phyloP scores from a whole-genome alignment of 768 basidiomycete species.

The Neoboletus subvelutipes region DNA sequence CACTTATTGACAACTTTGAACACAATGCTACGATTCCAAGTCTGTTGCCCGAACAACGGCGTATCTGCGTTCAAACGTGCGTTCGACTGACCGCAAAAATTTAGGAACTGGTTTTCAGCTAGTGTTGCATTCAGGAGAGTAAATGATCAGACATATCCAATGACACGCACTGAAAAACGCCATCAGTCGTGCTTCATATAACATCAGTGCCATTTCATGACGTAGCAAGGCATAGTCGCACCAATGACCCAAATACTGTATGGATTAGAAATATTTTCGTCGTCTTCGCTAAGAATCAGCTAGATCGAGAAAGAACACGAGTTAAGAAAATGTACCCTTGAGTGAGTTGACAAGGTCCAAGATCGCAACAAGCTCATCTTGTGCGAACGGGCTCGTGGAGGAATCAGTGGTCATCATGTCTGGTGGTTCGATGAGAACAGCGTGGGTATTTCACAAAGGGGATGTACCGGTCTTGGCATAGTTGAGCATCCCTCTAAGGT shows the following conservation, averaged over 20 bases:
- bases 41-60: slow-evolving; percentile 5
- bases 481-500: slow-evolving; percentile 21
- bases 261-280: slow-evolving; percentile 2
- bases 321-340: neutral
- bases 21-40: neutral
- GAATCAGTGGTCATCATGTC: slow-evolving; percentile 20
- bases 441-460: neutral
- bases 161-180: slow-evolving; percentile 10
- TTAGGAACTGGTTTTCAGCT: slow-evolving; percentile 17
- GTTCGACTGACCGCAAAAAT: slow-evolving; percentile 11
- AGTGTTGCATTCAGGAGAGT: neutral
- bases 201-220: neutral
- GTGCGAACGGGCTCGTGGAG: slow-evolving; percentile 15
- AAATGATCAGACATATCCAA: neutral
- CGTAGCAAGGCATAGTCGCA: neutral
- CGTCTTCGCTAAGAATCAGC: slow-evolving; percentile 1
- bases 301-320: neutral
- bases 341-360: slow-evolving; percentile 16
- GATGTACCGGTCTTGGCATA: slow-evolving; percentile 11
- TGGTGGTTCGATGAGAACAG: neutral
- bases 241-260: slow-evolving; percentile 14
- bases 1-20: neutral
- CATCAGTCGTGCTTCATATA: slow-evolving; percentile 11
- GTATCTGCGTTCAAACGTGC: slow-evolving; percentile 13
- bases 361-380: slow-evolving; percentile 13